Evolutionary conservation across 1,139 yeast genomes (phyloP), one percentile per base, ranked within the genome.

Genomic region (Kodamaea sp.): DNA sequence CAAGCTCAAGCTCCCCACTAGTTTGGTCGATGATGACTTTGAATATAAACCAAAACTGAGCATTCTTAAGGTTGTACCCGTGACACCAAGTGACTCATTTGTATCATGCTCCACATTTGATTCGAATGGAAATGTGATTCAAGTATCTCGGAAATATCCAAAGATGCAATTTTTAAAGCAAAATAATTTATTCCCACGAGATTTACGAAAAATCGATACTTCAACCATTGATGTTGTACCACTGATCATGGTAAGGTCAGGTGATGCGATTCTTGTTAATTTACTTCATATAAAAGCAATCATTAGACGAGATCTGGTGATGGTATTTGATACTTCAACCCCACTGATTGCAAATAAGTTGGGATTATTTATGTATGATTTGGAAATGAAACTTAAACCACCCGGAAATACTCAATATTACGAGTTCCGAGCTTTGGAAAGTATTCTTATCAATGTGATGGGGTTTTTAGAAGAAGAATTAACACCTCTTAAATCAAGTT

Each of bases 161-260:
- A 83, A 88, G 55, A 78, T 84, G 66, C 78, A 80, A 45, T 78
- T 94, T 42, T 67, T 94, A 10, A 73, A 79, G 42, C 81, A 84
- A 45, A 88, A 87, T 54, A 85, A 85, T 27, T 63, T 88, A 30
- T 74, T 82, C 35, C 95, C 96, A 0, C 72, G 96, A 48, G 96
- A 88, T 58, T 65, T 88, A 38, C 66, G 96, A 5, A 88, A 87
- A 53, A 83, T 94, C 40, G 98, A 92, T 62, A 84, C 95, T 6
- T 87, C 95, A 0, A 75, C 86, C 24, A 82, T 86, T 45, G 96
- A 89, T 58, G 85, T 92, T 27, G 92, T 88, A 7, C 98, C 98
- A 0, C 79, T 92, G 26, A 82, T 92, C 31, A 73, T 87, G 55
- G 83, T 89, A 10, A 77, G 97, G 38, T 78, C 83, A 26, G 65